Base-by-base conservation (phyloP, 768 basidiomycete genomes). In the Lentinula lateritia region DNA sequence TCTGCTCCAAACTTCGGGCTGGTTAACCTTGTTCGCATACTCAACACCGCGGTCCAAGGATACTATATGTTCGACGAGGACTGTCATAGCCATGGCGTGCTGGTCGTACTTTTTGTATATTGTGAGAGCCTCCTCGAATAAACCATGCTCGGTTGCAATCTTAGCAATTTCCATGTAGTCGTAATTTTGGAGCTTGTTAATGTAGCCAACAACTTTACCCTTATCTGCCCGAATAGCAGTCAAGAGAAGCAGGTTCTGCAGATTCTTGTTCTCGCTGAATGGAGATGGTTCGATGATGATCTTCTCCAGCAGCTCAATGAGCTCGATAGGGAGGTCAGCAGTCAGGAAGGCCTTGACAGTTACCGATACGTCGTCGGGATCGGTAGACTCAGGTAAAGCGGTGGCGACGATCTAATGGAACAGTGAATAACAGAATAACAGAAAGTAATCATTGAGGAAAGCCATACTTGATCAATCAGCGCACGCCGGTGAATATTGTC, bases 281-380 rank as follows among this genome's bases (percentile, higher is more conserved):
- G 97, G 92, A 18, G 96, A 98, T 3, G 91, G 89, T 72, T 98
- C 95, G 60, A 99, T 86, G 71, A 99, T 89, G 71, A 99, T 98
- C 81, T 99, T 99, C 81, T 99, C 97, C 63, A 99, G 78, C 42
- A 99, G 81, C 72, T 98, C 97, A 65, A 99, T 96, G 64, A 98
- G 82, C 76, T 98, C 95, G 20, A 95, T 89, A 2, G 97, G 97
- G 13, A 99, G 89, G 71, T 98, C 96, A 13, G 95, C 95, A 45
- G 92, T 88, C 64, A 98, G 83, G 88, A 99, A 98, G 1, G 97
- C 93, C 77, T 97, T 97, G 83, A 99, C 97, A 38, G 97, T 98
- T 53, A 95, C 80, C 0, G 97, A 98, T 58, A 99, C 97, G 76
- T 99, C 97, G 72, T 98, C 97, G 2, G 97, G 95, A 67, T 98